Evolutionary conservation across 1,284 basidiomycete species (phyloP).

Genomic region (Tausonia pullulans): DNA sequence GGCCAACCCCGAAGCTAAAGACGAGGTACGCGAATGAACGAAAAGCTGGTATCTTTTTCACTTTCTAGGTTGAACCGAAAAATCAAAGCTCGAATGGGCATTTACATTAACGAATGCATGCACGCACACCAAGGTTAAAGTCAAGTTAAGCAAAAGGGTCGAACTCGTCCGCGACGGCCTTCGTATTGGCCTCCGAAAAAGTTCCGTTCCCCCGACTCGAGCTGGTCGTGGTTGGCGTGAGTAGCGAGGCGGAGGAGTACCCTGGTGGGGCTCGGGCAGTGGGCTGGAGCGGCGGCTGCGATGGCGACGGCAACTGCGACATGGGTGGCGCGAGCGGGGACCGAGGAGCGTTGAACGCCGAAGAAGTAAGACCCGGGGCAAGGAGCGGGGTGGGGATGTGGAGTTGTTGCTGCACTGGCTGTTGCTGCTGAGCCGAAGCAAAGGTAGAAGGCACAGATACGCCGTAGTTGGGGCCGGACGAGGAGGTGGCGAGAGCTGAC

Average conservation of each 20-base stretch:
- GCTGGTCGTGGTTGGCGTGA: neutral
- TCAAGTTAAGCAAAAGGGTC: neutral
- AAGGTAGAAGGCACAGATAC: neutral
- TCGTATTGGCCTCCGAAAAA: neutral
- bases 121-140: no score
- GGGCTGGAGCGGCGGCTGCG: neutral
- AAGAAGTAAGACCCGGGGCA: no score
- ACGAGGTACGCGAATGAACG: no score
- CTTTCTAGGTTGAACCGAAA: no score
- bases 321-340: neutral
- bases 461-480: neutral
- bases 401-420: neutral
- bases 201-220: no score
- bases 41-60: no score
- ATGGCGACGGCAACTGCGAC: neutral
- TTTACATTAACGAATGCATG: no score
- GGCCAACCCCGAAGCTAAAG: no score
- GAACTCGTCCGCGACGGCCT: neutral
- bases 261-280: neutral
- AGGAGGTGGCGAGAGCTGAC: neutral
- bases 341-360: no score
- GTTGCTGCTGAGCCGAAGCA: neutral
- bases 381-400: no score
- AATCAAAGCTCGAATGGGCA: no score
- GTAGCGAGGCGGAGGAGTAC: neutral